These are phyloP conservation scores for Leishmania amazonensis DNA, from an alignment of 208 protist species.

Conservation along the genomic window DNA sequence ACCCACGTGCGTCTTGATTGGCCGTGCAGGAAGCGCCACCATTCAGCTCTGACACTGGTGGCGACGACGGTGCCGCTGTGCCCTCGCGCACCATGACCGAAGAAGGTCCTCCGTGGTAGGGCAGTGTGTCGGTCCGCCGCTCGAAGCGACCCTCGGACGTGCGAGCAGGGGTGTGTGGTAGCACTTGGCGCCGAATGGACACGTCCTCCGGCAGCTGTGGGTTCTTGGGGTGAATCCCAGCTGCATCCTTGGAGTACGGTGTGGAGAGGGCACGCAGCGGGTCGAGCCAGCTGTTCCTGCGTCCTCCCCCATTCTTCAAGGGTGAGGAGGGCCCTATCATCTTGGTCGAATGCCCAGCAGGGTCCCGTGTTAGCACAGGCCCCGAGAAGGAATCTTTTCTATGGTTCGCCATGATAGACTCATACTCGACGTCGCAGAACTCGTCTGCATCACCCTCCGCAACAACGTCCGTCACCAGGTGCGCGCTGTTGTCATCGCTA, in stretches of 20 bases:
- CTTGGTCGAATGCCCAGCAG: background rate
- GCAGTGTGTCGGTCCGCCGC: slow-evolving; percentile 8
- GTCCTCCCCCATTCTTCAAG: background rate
- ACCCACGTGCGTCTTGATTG: background rate
- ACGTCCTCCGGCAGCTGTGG: background rate
- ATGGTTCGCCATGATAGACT: background rate
- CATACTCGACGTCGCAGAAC: slow-evolving; percentile 19
- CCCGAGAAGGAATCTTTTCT: background rate
- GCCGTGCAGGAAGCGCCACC: background rate
- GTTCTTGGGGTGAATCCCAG: background rate
- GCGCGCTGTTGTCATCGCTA: background rate
- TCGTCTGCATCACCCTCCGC: slow-evolving; percentile 10
- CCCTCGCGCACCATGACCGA: slow-evolving; percentile 8
- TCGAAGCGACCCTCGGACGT: background rate
- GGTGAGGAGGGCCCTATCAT: background rate
- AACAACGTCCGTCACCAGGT: background rate
- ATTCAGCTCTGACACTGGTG: background rate
- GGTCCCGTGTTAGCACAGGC: background rate
- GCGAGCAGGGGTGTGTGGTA: slow-evolving; percentile 20
- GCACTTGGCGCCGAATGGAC: slow-evolving; percentile 6
- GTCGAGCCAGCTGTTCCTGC: slow-evolving; percentile 14
- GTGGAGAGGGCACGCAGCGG: slow-evolving; percentile 13
- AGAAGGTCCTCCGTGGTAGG: slow-evolving; percentile 2
- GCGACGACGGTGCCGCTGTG: slow-evolving; percentile 6
- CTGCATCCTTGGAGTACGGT: background rate